phyloP scores from a whole-genome alignment of 176 grass and related monocot species.

The Hsuehochloa calcarea region DNA sequence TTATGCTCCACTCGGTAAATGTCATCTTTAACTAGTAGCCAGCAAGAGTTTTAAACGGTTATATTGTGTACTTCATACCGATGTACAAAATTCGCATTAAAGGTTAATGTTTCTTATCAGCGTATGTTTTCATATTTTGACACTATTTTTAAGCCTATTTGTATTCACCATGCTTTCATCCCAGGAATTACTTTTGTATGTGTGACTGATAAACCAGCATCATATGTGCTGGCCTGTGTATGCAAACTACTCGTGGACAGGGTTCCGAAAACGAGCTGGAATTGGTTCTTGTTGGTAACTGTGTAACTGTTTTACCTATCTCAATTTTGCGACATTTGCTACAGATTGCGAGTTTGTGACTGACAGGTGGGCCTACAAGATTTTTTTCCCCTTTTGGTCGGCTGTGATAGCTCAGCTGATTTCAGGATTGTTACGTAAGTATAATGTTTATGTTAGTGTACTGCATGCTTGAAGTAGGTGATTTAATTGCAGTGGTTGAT shows the following conservation, averaged over 20 bases:
- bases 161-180: not conserved
- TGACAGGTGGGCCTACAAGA: not conserved
- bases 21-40: constrained; percentile 31
- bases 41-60: constrained; percentile 32
- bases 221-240: not conserved
- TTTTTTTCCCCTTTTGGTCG: not conserved
- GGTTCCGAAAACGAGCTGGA: not conserved
- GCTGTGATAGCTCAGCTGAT: not conserved
- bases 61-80: constrained; percentile 32
- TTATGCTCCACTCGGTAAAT: constrained; percentile 35
- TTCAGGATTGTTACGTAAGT: not conserved
- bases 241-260: not conserved
- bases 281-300: not conserved
- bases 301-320: not conserved
- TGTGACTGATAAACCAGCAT: not conserved
- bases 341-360: not conserved
- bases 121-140: constrained; percentile 4
- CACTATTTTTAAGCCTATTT: not conserved
- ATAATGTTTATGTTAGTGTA: not conserved
- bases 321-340: not conserved
- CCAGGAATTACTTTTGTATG: not conserved
- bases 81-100: constrained; percentile 40
- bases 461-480: not conserved
- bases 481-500: not conserved
- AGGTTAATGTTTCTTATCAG: constrained; percentile 17